Percentiles rank a stretch among this genome's conserved stretches.
These are phyloP conservation scores for Amphirosellinia nigrospora DNA, from an alignment of 495 filamentous ascomycete species.

Conservation along the genomic window DNA sequence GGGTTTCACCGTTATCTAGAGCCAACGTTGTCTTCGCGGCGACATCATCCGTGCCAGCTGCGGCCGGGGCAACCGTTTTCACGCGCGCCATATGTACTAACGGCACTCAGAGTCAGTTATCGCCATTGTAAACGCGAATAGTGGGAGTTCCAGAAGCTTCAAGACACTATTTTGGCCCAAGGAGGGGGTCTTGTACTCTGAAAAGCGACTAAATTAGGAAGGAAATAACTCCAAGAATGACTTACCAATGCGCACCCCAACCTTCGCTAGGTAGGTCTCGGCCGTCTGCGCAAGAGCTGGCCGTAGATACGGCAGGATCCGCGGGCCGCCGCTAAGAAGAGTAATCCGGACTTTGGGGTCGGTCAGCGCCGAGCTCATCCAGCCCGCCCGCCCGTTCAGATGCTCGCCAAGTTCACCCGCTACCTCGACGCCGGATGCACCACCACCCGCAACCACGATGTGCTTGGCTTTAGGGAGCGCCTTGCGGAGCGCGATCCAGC, in stretches of 20 bases:
- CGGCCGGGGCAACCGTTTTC: conserved; percentile 19
- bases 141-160: too few relatives aligned
- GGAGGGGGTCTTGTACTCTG: too few relatives aligned
- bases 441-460: conserved; percentile 69
- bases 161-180: too few relatives aligned
- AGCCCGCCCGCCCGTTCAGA: conserved; percentile 50
- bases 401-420: conserved; percentile 64
- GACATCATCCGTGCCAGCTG: conserved; percentile 17
- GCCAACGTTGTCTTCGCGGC: conserved; percentile 39
- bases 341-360: conserved; percentile 52
- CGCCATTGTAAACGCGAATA: too few relatives aligned
- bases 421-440: conserved; percentile 69
- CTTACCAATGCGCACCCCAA: conserved; percentile 45
- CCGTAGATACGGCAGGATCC: conserved; percentile 41
- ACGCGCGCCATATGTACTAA: conserved; percentile 40
- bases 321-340: conserved; percentile 42
- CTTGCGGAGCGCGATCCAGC: conserved; percentile 47
- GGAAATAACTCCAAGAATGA: too few relatives aligned
- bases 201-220: too few relatives aligned
- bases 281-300: conserved; percentile 37
- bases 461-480: conserved; percentile 53
- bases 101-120: too few relatives aligned
- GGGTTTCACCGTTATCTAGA: conserved; percentile 37
- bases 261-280: conserved; percentile 37
- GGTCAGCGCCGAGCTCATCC: conserved; percentile 19